phyloP scores from a whole-genome alignment of 768 basidiomycete genomes.

The Rhodotorula sphaerocarpa region DNA sequence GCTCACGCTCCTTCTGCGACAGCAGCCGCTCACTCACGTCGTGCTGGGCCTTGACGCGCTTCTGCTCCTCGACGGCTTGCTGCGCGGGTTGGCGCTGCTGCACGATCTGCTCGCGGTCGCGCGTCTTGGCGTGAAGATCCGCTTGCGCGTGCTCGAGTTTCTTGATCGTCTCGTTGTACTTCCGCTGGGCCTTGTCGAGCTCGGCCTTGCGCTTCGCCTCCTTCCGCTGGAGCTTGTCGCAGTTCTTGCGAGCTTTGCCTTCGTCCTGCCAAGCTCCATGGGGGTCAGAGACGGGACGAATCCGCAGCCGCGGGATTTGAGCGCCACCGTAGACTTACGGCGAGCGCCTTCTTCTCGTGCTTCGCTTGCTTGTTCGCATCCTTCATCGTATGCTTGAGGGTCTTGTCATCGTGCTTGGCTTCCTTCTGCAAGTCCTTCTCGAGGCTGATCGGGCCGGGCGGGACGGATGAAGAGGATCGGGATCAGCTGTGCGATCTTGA shows the following conservation, averaged over 20 bases:
- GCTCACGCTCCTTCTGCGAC: too few relatives aligned
- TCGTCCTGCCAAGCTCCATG: slow-evolving; percentile 4
- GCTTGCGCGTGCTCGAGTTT: slow-evolving; percentile 24
- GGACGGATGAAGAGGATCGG: not conserved
- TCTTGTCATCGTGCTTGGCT: slow-evolving; percentile 22
- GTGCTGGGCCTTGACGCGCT: slow-evolving; percentile 10
- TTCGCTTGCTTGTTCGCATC: slow-evolving; percentile 6
- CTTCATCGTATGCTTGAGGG: slow-evolving; percentile 13
- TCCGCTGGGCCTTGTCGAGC: not conserved
- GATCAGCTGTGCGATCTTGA: not conserved
- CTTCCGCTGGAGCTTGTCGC: slow-evolving; percentile 20
- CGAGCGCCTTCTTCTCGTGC: slow-evolving; percentile 21
- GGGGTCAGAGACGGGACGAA: not conserved
- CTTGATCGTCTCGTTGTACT: slow-evolving; percentile 22
- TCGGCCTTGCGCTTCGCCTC: slow-evolving; percentile 26
- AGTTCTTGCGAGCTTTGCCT: slow-evolving; percentile 17
- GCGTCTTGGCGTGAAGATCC: slow-evolving; percentile 10
- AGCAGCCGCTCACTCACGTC: slow-evolving; percentile 9
- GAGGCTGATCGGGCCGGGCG: not conserved
- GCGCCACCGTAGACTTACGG: slow-evolving; percentile 1
- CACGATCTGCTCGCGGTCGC: slow-evolving; percentile 11
- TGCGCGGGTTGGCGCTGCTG: not conserved
- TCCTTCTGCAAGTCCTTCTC: slow-evolving; percentile 30
- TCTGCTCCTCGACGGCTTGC: slow-evolving; percentile 7
- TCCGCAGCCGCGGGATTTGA: not conserved